Conservation (phyloP, 352 stramenopile genomes). For the Globisporangium echinulatum region DNA sequence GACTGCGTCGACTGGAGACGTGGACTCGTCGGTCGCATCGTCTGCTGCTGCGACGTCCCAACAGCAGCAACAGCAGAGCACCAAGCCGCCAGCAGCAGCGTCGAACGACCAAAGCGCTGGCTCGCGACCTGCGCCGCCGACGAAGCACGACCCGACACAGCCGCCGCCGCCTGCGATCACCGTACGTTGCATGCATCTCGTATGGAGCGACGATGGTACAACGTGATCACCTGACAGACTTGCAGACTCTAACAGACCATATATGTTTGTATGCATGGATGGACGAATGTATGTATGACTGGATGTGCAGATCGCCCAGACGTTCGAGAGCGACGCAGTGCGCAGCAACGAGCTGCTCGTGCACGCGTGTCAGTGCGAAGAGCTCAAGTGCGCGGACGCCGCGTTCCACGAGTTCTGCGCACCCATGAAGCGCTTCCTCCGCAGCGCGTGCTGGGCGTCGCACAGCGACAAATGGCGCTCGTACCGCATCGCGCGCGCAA, state of each 20-base stretch:
- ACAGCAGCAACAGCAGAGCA: neutral
- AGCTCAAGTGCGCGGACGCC: constrained; percentile 25
- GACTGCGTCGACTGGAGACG: neutral
- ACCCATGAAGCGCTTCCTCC: constrained; percentile 63
- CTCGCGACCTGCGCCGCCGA: too few relatives aligned
- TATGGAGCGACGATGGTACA: too few relatives aligned
- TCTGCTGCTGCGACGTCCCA: neutral
- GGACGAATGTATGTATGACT: too few relatives aligned
- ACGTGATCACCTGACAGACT: too few relatives aligned
- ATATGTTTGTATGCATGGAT: too few relatives aligned
- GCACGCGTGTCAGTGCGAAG: constrained; percentile 55
- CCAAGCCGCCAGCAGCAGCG: neutral
- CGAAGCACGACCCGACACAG: too few relatives aligned
- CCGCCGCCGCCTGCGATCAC: too few relatives aligned
- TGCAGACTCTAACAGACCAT: too few relatives aligned
- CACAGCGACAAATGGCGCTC: constrained; percentile 49
- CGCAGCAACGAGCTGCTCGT: constrained; percentile 50
- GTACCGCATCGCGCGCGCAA: constrained; percentile 36
- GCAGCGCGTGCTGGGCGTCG: constrained; percentile 60
- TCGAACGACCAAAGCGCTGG: too few relatives aligned
- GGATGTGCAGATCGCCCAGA: constrained; percentile 27
- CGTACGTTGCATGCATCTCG: too few relatives aligned
- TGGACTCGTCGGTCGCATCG: too few relatives aligned
- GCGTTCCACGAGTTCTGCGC: constrained; percentile 39
- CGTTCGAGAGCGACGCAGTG: constrained; percentile 29